A percentile compares a stretch with the other conserved stretches of the same genome.
phyloP scores from a whole-genome alignment of 805 yeast genomes.

The Scheffersomyces ergatensis region DNA sequence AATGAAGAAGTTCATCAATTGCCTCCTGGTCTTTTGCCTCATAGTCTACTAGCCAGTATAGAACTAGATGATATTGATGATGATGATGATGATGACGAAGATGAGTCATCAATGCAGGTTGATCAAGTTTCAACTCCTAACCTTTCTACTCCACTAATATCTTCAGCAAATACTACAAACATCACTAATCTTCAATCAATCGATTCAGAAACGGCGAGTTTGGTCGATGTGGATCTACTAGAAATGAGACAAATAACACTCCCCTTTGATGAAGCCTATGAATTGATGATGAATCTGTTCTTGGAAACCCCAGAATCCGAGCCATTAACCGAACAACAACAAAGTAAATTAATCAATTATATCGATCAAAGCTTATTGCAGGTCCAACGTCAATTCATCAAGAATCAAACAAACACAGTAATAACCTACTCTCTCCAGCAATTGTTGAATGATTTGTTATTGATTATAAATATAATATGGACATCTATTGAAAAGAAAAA shows the following conservation, averaged over 20 bases:
- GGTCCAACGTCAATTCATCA: slow-evolving; percentile 34
- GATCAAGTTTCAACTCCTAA: neutral
- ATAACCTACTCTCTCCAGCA: slow-evolving; percentile 20
- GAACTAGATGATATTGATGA: slow-evolving; percentile 31
- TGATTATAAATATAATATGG: slow-evolving; percentile 31
- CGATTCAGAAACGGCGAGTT: slow-evolving; percentile 1
- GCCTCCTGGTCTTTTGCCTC: slow-evolving; percentile 23
- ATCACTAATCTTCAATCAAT: neutral
- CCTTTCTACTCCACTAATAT: too few relatives aligned
- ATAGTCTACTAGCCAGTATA: slow-evolving; percentile 17
- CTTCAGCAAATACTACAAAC: neutral
- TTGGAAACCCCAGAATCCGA: neutral
- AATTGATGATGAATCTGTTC: slow-evolving; percentile 11
- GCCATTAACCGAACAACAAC: slow-evolving; percentile 20
- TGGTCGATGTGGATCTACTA: slow-evolving; percentile 6
- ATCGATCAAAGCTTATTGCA: slow-evolving; percentile 33
- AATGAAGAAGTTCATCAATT: slow-evolving; percentile 28
- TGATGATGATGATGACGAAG: slow-evolving; percentile 4
- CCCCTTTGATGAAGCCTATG: slow-evolving; percentile 29
- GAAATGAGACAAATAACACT: slow-evolving; percentile 14
- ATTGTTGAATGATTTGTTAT: slow-evolving; percentile 22
- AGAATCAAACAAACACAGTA: slow-evolving; percentile 28
- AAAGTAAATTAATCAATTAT: slow-evolving; percentile 34
- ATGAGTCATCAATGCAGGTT: neutral
- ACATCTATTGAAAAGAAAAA: slow-evolving; percentile 21